These are phyloP conservation scores for Plasmodium knowlesi DNA, from an alignment of 169 alveolate genomes.

Conservation along the genomic window DNA sequence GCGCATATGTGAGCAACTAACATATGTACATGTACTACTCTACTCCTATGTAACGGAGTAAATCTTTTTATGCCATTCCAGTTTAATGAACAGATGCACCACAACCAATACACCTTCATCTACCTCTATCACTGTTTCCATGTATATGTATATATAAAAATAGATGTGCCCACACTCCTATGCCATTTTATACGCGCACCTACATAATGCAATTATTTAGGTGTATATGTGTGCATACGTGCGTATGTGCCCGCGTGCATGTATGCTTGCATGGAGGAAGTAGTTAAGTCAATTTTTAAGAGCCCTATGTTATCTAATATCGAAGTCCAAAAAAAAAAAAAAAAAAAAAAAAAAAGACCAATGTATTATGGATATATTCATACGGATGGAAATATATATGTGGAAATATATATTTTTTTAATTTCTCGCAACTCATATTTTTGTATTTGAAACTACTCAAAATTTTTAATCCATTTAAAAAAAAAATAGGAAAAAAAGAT, in stretches of 20 bases:
- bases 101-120: neutral
- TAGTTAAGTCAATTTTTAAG: neutral
- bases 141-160: conserved; percentile 6
- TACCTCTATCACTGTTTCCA: neutral
- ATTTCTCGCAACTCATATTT: neutral
- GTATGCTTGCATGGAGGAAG: neutral
- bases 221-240: neutral
- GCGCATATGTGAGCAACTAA: neutral
- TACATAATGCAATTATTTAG: neutral
- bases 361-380: neutral
- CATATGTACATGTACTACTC: neutral
- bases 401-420: neutral
- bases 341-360: neutral
- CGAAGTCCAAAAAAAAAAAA: neutral
- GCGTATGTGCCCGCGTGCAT: neutral
- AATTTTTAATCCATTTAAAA: neutral
- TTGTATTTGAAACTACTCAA: conserved; percentile 4
- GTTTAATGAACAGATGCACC: neutral
- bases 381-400: neutral
- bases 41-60: neutral
- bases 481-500: neutral
- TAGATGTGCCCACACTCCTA: neutral
- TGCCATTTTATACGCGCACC: neutral
- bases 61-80: neutral
- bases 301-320: neutral